phyloP scores from a whole-genome alignment of 805 yeast species.

The Saturnispora sanitii region DNA sequence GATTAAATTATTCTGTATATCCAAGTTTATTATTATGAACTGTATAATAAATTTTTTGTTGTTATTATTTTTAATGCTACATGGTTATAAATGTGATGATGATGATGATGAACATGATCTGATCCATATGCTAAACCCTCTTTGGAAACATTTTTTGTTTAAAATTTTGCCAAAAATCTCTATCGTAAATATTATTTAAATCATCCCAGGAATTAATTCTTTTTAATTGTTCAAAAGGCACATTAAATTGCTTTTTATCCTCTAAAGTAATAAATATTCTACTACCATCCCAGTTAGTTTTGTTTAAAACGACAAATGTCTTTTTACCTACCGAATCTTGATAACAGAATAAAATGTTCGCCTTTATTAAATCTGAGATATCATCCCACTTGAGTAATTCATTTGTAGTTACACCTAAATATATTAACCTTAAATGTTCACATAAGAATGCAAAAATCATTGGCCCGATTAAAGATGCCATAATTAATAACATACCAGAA shows the following conservation, averaged over 20 bases:
- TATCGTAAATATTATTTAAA: conserved; percentile 38
- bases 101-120: too few species aligned
- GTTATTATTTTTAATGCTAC: neutral
- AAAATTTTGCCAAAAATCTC: conserved; percentile 36
- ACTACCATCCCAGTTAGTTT: conserved; percentile 5
- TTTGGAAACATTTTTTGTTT: conserved; percentile 26
- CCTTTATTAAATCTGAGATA: conserved; percentile 30
- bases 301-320: conserved; percentile 5
- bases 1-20: conserved; percentile 1
- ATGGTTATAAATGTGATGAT: too few species aligned
- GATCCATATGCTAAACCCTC: too few species aligned
- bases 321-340: conserved; percentile 3
- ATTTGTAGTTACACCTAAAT: conserved; percentile 49
- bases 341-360: conserved; percentile 24
- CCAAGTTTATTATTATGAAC: conserved; percentile 1
- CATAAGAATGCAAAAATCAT: conserved; percentile 30
- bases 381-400: conserved; percentile 47
- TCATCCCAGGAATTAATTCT: conserved; percentile 22
- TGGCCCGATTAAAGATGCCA: conserved; percentile 31
- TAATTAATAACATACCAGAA: conserved; percentile 33
- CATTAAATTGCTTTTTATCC: conserved; percentile 7
- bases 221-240: conserved; percentile 3
- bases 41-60: neutral
- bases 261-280: conserved; percentile 9
- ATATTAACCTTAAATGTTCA: conserved; percentile 37